These are phyloP conservation scores for Phialophora macrospora DNA, from an alignment of 2,329 filamentous ascomycete genomes.

Conservation along the genomic window DNA sequence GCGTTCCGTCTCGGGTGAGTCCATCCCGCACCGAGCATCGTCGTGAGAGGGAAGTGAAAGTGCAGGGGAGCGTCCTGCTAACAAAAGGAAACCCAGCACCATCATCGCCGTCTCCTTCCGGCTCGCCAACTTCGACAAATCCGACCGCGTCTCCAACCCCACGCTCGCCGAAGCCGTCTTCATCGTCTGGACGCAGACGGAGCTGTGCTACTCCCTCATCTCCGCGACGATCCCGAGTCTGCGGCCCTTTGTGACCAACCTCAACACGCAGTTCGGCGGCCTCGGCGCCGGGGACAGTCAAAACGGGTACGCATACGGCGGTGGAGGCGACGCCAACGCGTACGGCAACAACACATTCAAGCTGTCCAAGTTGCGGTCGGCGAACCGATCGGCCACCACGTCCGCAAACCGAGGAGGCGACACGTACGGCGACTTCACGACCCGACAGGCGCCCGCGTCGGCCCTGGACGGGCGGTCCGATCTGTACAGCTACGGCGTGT, in stretches of 20 bases:
- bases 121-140: constrained; percentile 42
- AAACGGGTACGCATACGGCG: constrained; percentile 28
- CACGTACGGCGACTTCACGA: not conserved
- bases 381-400: constrained; percentile 7
- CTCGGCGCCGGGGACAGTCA: constrained; percentile 16
- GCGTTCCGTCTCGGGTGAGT: constrained; percentile 47
- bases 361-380: constrained; percentile 27
- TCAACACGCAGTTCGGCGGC: constrained; percentile 34
- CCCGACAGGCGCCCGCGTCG: constrained; percentile 1
- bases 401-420: not conserved
- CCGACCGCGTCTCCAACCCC: constrained; percentile 44
- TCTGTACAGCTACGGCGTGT: constrained; percentile 4
- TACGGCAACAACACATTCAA: constrained; percentile 17
- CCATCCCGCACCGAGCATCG: not conserved
- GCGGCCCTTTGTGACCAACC: constrained; percentile 44
- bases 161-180: constrained; percentile 44
- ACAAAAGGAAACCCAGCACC: constrained; percentile 39
- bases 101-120: constrained; percentile 47
- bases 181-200: constrained; percentile 46
- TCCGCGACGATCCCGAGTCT: constrained; percentile 48
- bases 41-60: constrained; percentile 17
- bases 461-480: not conserved
- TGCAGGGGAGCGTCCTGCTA: not conserved
- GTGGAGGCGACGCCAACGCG: constrained; percentile 1
- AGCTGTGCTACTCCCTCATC: constrained; percentile 46